Evolutionary conservation across 345 rosid species (phyloP).

Genomic region (Capsella bursapastoris): DNA sequence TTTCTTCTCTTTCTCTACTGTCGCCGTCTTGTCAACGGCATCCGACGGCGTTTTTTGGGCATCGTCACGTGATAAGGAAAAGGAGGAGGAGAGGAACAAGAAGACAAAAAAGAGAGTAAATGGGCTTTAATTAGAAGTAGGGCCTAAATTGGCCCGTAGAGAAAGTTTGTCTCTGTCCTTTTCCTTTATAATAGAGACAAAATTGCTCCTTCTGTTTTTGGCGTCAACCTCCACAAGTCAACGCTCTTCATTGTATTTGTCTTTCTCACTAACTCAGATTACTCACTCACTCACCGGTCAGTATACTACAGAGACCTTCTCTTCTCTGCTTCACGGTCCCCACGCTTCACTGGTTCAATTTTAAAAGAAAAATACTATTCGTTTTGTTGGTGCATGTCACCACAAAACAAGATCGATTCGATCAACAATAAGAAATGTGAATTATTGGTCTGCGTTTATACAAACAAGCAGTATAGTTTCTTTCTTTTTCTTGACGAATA

Average conservation of each 20-base stretch:
- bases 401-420: not conserved
- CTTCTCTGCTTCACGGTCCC: constrained; percentile 29
- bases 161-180: constrained; percentile 42
- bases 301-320: constrained; percentile 4
- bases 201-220: constrained; percentile 33
- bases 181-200: constrained; percentile 38
- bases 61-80: constrained; percentile 28
- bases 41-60: constrained; percentile 16
- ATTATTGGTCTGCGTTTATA: constrained; percentile 28
- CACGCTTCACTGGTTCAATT: not conserved
- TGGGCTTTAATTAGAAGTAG: constrained; percentile 44
- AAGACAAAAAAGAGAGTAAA: constrained; percentile 41
- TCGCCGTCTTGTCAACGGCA: constrained; percentile 37
- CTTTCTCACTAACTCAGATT: not conserved
- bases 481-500: constrained; percentile 23
- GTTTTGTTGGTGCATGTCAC: not conserved
- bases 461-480: constrained; percentile 12
- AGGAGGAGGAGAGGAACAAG: not conserved
- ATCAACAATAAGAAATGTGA: not conserved
- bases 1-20: not conserved
- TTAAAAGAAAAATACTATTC: not conserved
- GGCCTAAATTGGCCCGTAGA: constrained; percentile 43
- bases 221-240: constrained; percentile 37
- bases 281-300: constrained; percentile 1
- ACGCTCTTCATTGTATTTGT: constrained; percentile 26